Percentiles rank a stretch among this genome's conserved stretches.
Conservation (phyloP, 1,284 basidiomycete species). For the Leccinum subrobustum region DNA sequence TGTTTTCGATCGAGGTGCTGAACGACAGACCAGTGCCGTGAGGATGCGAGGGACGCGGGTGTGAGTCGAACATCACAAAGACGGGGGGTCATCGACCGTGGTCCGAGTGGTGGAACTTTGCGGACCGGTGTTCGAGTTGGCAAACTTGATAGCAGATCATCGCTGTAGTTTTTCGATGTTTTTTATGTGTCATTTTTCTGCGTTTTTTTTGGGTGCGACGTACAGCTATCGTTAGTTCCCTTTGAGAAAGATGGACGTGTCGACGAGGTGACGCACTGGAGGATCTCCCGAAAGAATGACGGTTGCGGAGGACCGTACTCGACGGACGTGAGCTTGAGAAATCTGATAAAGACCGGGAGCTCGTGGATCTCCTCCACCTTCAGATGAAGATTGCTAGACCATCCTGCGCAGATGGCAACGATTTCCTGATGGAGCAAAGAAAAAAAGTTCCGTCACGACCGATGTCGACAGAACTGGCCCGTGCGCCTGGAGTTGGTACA, state of each 20-base stretch:
- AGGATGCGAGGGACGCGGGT: conserved; percentile 57
- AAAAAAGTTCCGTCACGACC: not conserved
- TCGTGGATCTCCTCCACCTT: conserved; percentile 52
- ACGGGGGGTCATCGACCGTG: conserved; percentile 26
- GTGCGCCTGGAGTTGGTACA: not conserved
- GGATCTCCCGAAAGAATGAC: conserved; percentile 41
- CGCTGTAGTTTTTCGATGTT: conserved; percentile 34
- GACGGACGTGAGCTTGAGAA: conserved; percentile 39
- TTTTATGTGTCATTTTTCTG: conserved; percentile 33
- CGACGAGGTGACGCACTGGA: conserved; percentile 39
- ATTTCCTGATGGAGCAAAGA: conserved; percentile 41
- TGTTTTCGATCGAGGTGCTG: conserved; percentile 37
- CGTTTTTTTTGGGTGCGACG: not conserved
- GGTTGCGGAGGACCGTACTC: conserved; percentile 41
- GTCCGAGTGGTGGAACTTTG: not conserved
- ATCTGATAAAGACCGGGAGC: conserved; percentile 42
- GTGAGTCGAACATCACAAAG: conserved; percentile 65
- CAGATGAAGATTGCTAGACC: conserved; percentile 52
- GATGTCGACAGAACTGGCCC: not conserved
- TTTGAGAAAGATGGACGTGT: not conserved
- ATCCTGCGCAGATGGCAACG: conserved; percentile 49
- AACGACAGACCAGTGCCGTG: conserved; percentile 57
- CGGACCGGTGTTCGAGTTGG: conserved; percentile 13
- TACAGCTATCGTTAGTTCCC: not conserved
- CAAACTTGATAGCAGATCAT: conserved; percentile 53